These are phyloP conservation scores for Halenospora varia DNA, from an alignment of 495 filamentous ascomycete species.

Conservation along the genomic window DNA sequence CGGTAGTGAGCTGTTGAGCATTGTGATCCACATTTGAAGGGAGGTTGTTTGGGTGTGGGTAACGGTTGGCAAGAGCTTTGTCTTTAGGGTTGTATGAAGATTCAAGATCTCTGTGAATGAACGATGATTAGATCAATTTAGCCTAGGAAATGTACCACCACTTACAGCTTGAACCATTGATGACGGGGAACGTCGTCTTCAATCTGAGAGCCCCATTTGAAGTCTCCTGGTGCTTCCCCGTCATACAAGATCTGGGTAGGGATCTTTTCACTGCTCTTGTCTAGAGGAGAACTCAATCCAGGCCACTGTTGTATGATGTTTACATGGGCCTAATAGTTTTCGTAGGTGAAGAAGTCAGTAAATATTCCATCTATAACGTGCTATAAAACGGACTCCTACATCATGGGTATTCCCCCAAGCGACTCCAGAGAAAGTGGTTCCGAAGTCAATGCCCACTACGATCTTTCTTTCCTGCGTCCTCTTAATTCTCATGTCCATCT, in stretches of 20 bases:
- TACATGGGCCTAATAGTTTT: conserved; percentile 27
- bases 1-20: conserved; percentile 31
- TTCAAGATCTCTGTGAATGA: conserved; percentile 15
- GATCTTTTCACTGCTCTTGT: conserved; percentile 39
- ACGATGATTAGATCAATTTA: not conserved
- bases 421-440: conserved; percentile 36
- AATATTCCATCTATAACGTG: no score
- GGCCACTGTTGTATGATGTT: conserved; percentile 32
- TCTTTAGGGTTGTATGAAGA: conserved; percentile 12
- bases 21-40: conserved; percentile 24
- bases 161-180: conserved; percentile 36
- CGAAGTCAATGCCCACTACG: conserved; percentile 43
- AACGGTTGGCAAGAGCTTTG: conserved; percentile 15
- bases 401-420: conserved; percentile 28
- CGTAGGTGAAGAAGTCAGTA: conserved; percentile 5
- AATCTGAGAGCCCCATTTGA: conserved; percentile 43
- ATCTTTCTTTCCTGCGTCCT: conserved; percentile 28
- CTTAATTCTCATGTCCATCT: conserved; percentile 10
- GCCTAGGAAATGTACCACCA: not conserved
- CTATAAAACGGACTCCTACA: conserved; percentile 1
- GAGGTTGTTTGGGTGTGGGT: conserved; percentile 19
- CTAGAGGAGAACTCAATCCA: conserved; percentile 24
- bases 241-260: conserved; percentile 37
- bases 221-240: conserved; percentile 26
- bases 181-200: conserved; percentile 22